These are phyloP conservation scores for Starmerella vaccinii DNA, from an alignment of 805 yeast species.

Conservation along the genomic window DNA sequence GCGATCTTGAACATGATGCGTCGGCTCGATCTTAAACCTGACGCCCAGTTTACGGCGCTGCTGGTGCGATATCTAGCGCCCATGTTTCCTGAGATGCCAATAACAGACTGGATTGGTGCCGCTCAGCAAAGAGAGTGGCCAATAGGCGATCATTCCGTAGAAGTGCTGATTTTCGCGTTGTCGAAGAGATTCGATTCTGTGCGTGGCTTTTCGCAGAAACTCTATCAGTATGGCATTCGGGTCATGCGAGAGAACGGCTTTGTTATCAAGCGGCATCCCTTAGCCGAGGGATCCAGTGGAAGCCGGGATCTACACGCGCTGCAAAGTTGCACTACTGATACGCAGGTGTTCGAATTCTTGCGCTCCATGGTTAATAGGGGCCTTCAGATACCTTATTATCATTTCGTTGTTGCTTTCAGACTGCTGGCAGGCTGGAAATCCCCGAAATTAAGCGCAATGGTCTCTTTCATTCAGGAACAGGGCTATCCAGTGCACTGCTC, in stretches of 20 bases:
- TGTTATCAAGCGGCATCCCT: neutral
- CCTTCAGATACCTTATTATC: slow-evolving; percentile 13
- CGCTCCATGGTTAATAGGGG: slow-evolving; percentile 16
- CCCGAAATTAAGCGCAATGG: slow-evolving; percentile 2
- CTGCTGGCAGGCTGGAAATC: slow-evolving; percentile 7
- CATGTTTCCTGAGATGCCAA: slow-evolving; percentile 11
- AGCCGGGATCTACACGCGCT: neutral
- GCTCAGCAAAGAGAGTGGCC: slow-evolving; percentile 21
- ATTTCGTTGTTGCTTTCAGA: slow-evolving; percentile 17
- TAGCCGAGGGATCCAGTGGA: neutral
- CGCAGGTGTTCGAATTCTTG: slow-evolving; percentile 8
- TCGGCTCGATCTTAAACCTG: neutral
- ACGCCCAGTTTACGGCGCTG: slow-evolving; percentile 14
- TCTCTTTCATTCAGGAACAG: slow-evolving; percentile 7
- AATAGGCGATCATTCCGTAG: slow-evolving; percentile 5
- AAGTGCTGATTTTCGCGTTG: neutral
- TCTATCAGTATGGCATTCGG: neutral
- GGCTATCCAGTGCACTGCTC: slow-evolving; percentile 24
- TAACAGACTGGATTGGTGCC: slow-evolving; percentile 17
- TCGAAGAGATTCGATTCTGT: neutral
- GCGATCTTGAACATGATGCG: slow-evolving; percentile 13
- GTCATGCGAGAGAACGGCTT: neutral
- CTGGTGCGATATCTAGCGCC: slow-evolving; percentile 17
- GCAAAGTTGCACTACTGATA: neutral
- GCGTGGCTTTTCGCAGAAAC: neutral